Percentiles rank a stretch among this genome's conserved stretches.
These are phyloP conservation scores for Saraca asoca DNA, from an alignment of 331 rosid species.

Conservation along the genomic window DNA sequence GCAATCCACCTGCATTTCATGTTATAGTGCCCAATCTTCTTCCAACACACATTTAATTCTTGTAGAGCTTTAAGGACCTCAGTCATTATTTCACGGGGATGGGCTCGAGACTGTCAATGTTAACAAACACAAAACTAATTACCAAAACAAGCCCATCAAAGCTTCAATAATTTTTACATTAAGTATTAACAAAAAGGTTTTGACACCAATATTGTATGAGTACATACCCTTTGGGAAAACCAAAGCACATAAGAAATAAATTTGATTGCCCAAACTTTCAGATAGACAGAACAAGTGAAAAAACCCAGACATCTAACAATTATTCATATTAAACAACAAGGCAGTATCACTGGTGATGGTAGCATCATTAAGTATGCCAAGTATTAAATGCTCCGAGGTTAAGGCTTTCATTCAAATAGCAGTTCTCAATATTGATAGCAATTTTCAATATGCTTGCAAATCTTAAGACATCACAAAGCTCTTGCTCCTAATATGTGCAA, in stretches of 20 bases:
- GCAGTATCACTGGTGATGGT: no score
- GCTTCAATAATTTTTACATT: constrained; percentile 6
- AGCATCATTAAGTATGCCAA: constrained; percentile 13
- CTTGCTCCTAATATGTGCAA: no score
- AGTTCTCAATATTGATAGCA: no score
- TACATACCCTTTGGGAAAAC: not conserved
- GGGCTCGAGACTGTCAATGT: constrained; percentile 70
- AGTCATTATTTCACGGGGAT: constrained; percentile 89
- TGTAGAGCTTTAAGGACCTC: constrained; percentile 94
- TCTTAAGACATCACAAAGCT: no score
- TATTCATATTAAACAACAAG: constrained; percentile 23
- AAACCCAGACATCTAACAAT: constrained; percentile 29
- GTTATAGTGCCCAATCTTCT: constrained; percentile 92
- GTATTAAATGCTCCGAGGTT: constrained; percentile 12
- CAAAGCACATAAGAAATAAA: constrained; percentile 1
- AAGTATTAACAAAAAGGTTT: constrained; percentile 7
- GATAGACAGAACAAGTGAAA: constrained; percentile 1
- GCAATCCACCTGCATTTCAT: constrained; percentile 90
- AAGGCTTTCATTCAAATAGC: no score
- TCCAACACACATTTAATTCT: constrained; percentile 84
- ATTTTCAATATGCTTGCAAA: no score
- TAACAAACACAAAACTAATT: constrained; percentile 29
- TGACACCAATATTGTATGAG: constrained; percentile 1
- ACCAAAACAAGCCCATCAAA: constrained; percentile 24
- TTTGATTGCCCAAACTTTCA: not conserved